Percentiles rank a stretch among this genome's conserved stretches.
Conservation (phyloP, 805 yeast genomes). For the Suhomyces kilbournensis region DNA sequence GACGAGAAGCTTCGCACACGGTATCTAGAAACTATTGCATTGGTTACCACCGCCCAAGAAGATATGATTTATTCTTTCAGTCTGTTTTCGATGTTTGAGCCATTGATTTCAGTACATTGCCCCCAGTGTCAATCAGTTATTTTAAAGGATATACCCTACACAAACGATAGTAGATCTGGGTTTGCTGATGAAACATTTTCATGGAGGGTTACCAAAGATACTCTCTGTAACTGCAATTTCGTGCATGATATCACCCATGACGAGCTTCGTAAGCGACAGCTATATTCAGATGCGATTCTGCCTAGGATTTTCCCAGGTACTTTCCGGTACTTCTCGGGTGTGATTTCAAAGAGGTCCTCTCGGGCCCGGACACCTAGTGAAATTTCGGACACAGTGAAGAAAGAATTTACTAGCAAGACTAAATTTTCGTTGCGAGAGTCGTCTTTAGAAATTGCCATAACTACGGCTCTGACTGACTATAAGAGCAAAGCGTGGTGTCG, state of each 20-base stretch:
- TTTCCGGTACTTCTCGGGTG: constrained; percentile 9
- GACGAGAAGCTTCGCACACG: constrained; percentile 1
- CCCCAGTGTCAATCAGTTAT: constrained; percentile 12
- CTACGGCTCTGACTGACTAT: background rate
- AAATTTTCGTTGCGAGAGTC: background rate
- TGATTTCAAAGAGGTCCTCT: constrained; percentile 2
- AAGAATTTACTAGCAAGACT: background rate
- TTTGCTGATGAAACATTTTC: constrained; percentile 13
- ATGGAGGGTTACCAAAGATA: background rate
- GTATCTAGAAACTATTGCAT: constrained; percentile 5
- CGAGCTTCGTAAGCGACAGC: constrained; percentile 18
- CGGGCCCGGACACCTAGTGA: background rate
- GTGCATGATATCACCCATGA: constrained; percentile 14
- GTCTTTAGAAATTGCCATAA: background rate
- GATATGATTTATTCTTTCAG: background rate
- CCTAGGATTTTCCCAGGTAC: constrained; percentile 6
- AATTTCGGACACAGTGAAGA: constrained; percentile 7
- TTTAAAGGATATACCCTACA: constrained; percentile 7
- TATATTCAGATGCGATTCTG: constrained; percentile 12
- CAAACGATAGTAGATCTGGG: constrained; percentile 10
- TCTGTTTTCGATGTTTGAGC: constrained; percentile 4
- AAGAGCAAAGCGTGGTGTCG: background rate
- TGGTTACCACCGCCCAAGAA: background rate
- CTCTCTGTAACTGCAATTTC: constrained; percentile 14
- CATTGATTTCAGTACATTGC: constrained; percentile 10